Evolutionary conservation across 306 rosid genomes (phyloP), one percentile per base, ranked within the genome.

Genomic region (Prunus persica): DNA sequence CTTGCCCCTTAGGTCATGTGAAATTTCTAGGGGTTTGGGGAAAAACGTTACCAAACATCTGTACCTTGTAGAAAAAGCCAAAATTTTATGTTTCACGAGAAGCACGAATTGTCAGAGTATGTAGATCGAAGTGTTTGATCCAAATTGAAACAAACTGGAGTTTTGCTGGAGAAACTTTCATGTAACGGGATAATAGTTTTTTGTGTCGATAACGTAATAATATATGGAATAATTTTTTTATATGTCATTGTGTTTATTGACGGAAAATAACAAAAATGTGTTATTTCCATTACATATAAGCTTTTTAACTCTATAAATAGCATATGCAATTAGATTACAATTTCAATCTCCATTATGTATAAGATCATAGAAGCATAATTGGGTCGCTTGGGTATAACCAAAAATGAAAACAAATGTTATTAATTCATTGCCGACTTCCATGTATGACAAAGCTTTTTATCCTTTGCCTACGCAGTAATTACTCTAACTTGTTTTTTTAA

Each of bases 191-290:
- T 55, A n/a, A n/a, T 55, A 24, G n/a, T 30, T 30, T 30, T 30
- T 30, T 28, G 3, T 0, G 4, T 30, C 32, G 3, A 30, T 30
- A 30, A 30, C 3, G 4, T 3, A 3, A 30, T 3, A 5, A 30
- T 3, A 30, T 30, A 30, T 30, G 3, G 5, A 30, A 30, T 30
- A 30, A 30, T 30, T 30, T 30, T 27, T 28, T 28, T 4, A 3
- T 30, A 3, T 30, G 0, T 30, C 32, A 30, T 30, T 30, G 4
- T 30, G 4, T 30, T 30, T 28, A 3, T 30, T 30, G 5, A 30
- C 0, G 4, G 3, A 0, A 3, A 2, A 28, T 28, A 28, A 3
- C 3, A 30, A 30, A 30, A 30, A 0, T 0, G 32, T 30, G 4
- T 30, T 30, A 30, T 30, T 30, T 3, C 4, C 5, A 30, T 30